Evolutionary conservation across 2,329 filamentous ascomycete species (phyloP), one percentile per base, ranked within the genome.

Genomic region (Botrytis deweyae): DNA sequence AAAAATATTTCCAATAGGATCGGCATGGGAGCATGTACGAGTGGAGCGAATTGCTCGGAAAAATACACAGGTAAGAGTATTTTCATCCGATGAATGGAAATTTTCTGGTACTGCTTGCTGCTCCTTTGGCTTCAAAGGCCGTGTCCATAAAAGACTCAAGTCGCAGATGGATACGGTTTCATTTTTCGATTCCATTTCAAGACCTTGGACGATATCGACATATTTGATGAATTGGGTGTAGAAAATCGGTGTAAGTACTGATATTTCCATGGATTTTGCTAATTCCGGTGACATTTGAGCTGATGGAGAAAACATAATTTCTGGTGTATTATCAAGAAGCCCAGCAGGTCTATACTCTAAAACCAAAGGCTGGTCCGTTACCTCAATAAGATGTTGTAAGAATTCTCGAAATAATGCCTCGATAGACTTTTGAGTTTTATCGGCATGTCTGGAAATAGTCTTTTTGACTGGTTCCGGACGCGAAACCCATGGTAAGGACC

Each of bases 201-300:
- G 36, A n/a, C 33, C 72, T 44, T 58, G 20, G 16, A 72, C 4
- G 16, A 55, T 36, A 20, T 74, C 61, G 25, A 87, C 84, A 78
- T 93, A 92, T 76, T 88, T 85, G 0, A 90, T 84, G 66, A 93
- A 89, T 42, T 90, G 86, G 20, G 87, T 86, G 82, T 93, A 93
- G 79, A 93, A 93, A 0, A 83, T 84, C 0, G 91, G 91, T 0
- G 89, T 91, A 33, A 91, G 80, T 7, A 93, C 83, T 71, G 86
- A 86, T 66, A 93, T 82, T 62, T 88, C 87, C 9, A 92, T 69
- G 81, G 74, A 59, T 36, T 85, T 74, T 3, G 71, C 70, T 2
- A 74, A 58, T 4, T 74, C 69, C 20, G 66, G 71, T 0, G 77
- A 71, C 2, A 77, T 70, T 18, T 74, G 71, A 22, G 81, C 80